Evolutionary conservation across 2,329 filamentous ascomycete genomes (phyloP), one percentile per base, ranked within the genome.

Genomic region (Fusarium sp.): DNA sequence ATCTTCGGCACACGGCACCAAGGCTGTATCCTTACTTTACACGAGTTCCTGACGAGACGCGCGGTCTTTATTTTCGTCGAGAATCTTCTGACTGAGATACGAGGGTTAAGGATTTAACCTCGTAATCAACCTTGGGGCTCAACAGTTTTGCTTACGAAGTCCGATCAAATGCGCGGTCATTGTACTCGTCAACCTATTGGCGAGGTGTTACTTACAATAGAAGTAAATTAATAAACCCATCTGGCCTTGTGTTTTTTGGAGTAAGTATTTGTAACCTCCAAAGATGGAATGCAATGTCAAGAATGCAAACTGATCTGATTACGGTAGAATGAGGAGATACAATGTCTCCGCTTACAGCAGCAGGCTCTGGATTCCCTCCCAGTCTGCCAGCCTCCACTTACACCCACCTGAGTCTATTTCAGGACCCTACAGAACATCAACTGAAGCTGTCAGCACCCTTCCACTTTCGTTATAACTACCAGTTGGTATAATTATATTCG

Each of bases 1-100:
- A 44, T 50, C 38, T 44, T 55, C 55, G 72, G 72, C 36, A 69
- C 47, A 60, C 48, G 51, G 58, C 58, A 50, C 35, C 59, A 69
- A 69, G 38, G 67, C 47, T 63, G 55, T 57, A 56, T 72, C 51
- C 55, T 58, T 28, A 36, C 24, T 28, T 51, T 39, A 28, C 47
- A 58, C 38, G 18, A 53, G 41, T 41, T 28, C 38, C 26, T 22
- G 47, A 47, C 20, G 18, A 57, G 54, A 66, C 53, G 67, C 67
- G 67, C 44, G 66, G 54, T 65, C 42, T 70, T 44, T 35, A n/a
- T 44, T 22, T 28, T 30, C 14, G n/a, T 59, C 41, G n/a, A 44
- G 39, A 41, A 48, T 39, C 38, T 44, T 41, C 39, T 71, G 41
- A 54, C 22, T 26, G 28, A 35, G 22, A 68, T 36, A 60, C 58